Base-by-base conservation (phyloP, 2,329 filamentous ascomycete genomes). In the Hyphodiscus sp. region DNA sequence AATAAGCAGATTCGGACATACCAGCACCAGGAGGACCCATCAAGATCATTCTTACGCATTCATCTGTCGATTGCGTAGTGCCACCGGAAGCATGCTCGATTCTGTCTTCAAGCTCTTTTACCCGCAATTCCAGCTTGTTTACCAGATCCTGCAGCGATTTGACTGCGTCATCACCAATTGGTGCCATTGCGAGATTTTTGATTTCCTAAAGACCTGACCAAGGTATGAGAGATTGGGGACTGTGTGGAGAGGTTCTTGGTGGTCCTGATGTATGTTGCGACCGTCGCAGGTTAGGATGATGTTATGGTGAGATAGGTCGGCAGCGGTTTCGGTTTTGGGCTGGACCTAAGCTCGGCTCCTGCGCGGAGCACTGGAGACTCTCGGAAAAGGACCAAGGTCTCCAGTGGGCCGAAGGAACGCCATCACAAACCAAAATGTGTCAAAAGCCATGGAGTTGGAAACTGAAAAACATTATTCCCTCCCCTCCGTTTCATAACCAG, bases 21-120 rank as follows among this genome's bases (percentile, higher is more conserved):
- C 94, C 94, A 73, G 94, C 94, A 73, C 94, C 94, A 53, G 94
- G 94, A 70, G 94, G 94, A 41, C 94, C 94, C 77, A 99, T 97
- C 68, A 99, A 78, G 67, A 99, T 91, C 88, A 99, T 95, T 75
- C 94, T 87, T 74, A 99, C 54, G 68, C 87, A 81, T 62, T 88
- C 81, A 63, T 86, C 79, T 41, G 78, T 64, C 56, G 72, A 38
- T 58, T 78, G 78, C 66, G 74, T 76, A 57, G 75, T 70, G 63
- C 76, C 75, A 63, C 80, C 78, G 56, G 77, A 74, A 64, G 70
- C 69, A 68, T 71, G 64, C 63, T 72, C 69, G 56, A 94, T 77
- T 69, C 83, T 84, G 68, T 80, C 73, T 74, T 99, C 94, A 63
- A 99, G 82, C 69, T 89, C 81, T 73, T 87, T 85, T 67, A 99